Base-by-base conservation (phyloP, 495 filamentous ascomycete genomes). In the Neurospora sp. region DNA sequence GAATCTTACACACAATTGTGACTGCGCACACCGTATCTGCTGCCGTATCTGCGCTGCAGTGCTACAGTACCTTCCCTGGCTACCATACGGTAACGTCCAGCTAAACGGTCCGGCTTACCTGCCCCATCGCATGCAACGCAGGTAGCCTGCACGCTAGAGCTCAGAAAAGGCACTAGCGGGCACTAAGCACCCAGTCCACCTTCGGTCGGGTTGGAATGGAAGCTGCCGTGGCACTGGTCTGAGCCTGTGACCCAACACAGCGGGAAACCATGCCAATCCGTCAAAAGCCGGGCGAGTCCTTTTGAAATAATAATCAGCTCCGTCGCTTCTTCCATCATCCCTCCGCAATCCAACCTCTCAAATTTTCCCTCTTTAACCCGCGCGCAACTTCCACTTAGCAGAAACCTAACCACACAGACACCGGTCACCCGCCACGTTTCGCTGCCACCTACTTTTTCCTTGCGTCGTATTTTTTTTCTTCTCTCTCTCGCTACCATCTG, bases 211-310 rank as follows among this genome's bases (percentile, higher is more conserved):
- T 65, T 65, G 53, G 53, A 65, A 65, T 65, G 53, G 53, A 65
- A 65, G 53, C 27, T 65, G 53, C 53, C 53, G 53, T 61, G 53
- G 27, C 53, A 61, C 53, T 61, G 53, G 53, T 35, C 61, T 68
- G 74, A 59, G 74, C 75, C 77, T 77, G 77, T 76, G 75, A 78
- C 78, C 77, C 74, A 77, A 73, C 75, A 35, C 53, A 71, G 41
- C 71, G 61, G 20, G 59, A 16, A 41, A 38, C 44, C 41, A 53
- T 73, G 74, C 71, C 73, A 65, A 78, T 75, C 77, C 78, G 73
- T 78, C 78, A 79, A 74, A 77, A 79, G 72, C 78, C 72, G 59
- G 73, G 16, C 68, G 73, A 70, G 71, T 70, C 69, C 72, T 69
- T 47, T 72, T 72, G 70, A 71, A 70, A 59, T 68, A 65, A 65